Base-by-base conservation (phyloP, 2,329 filamentous ascomycete species). In the Aspergillus glaucus region DNA sequence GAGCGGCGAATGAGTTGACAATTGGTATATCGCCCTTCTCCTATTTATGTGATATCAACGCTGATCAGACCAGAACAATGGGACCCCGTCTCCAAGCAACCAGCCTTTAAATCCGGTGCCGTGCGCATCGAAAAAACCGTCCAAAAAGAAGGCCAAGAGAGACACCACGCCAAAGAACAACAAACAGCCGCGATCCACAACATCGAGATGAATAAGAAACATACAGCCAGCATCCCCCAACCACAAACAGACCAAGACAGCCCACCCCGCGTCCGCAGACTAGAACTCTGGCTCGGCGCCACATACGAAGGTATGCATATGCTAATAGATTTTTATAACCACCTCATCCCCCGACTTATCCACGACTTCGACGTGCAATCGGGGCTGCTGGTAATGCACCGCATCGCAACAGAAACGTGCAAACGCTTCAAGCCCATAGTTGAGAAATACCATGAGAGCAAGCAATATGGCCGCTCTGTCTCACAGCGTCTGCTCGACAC, bases 51-150 rank as follows among this genome's bases (percentile, higher is more conserved):
- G 34, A 9, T 4, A 9, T 36, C 4, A 28, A 1, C 24, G 3
- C 14, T 19, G 17, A 19, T 24, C 12, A 44, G 15, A 17, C 5
- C 19, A 62, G 61, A 61, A 43, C 59, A 57, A 55, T 62, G 56
- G 66, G 67, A 69, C 49, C 64, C 66, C 0, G 57, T 69, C 9
- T 70, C 66, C 10, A 71, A 70, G 44, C 66, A 69, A 39, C 67
- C 67, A 7, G 54, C 51, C 34, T 69, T 69, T 60, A 70, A 71
- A 51, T 60, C 63, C 9, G 65, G 66, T 7, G 62, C 67, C 1
- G 58, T 68, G 6, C 52, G 59, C 4, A 62, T 71, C 42, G 62
- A 64, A 14, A 69, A 68, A 50, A 49, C 60, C 10, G 50, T 50
- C 6, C 48, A 55, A 28, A 47, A 49, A 15, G 49, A 55, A n/a